Evolutionary conservation across 495 filamentous ascomycete genomes (phyloP).

Genomic region (Aspergillus nanangensis): DNA sequence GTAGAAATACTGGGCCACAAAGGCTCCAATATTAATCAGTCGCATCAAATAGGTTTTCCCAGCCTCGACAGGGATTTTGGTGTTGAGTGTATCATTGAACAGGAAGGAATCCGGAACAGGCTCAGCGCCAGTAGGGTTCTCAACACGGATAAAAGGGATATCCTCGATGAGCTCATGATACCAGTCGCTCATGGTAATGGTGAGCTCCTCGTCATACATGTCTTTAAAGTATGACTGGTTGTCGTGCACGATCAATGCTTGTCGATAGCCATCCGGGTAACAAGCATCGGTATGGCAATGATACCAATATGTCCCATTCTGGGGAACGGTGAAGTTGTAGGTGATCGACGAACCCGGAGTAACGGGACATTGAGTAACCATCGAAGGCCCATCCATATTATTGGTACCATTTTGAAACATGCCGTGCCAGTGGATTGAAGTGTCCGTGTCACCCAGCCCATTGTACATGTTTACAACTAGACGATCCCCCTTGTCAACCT

Average conservation of each 20-base stretch:
- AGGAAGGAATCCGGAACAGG: constrained; percentile 48
- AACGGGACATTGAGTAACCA: constrained; percentile 65
- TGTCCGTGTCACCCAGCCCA: constrained; percentile 62
- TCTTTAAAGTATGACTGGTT: constrained; percentile 53
- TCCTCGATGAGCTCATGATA: constrained; percentile 45
- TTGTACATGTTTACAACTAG: constrained; percentile 71
- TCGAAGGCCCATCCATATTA: constrained; percentile 70
- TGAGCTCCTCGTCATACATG: constrained; percentile 62
- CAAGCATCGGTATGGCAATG: constrained; percentile 67
- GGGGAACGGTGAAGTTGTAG: constrained; percentile 75
- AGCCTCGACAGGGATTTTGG: constrained; percentile 56
- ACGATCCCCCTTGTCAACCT: constrained; percentile 65
- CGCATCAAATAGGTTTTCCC: constrained; percentile 79
- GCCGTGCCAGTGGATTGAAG: constrained; percentile 77
- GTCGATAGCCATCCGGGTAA: constrained; percentile 73
- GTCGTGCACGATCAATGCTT: constrained; percentile 69
- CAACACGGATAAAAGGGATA: constrained; percentile 45
- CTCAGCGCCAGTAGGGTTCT: constrained; percentile 52
- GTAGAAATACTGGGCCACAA: constrained; percentile 73
- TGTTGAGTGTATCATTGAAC: constrained; percentile 54
- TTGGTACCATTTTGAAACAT: constrained; percentile 66
- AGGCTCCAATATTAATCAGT: constrained; percentile 71
- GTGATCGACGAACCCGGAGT: constrained; percentile 59
- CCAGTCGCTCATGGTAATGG: constrained; percentile 65
- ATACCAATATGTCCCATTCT: constrained; percentile 81